phyloP scores from a whole-genome alignment of 2,329 filamentous ascomycete genomes.

The Aspergillus costaricaensis region DNA sequence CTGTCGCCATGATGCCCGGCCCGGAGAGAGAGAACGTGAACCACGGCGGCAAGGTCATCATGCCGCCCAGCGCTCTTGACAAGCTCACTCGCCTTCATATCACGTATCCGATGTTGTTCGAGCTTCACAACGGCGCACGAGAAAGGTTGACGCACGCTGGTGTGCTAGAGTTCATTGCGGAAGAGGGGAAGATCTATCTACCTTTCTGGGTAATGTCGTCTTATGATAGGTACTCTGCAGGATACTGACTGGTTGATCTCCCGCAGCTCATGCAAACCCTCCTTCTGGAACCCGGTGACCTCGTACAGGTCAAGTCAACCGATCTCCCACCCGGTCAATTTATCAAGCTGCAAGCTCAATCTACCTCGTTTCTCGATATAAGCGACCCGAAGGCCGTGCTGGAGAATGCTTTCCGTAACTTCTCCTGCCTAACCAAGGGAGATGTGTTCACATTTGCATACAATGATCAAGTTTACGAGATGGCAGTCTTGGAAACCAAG shows the following conservation, averaged over 20 bases:
- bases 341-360: conserved; percentile 96
- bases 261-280: conserved; percentile 89
- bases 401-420: conserved; percentile 94
- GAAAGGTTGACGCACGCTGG: conserved; percentile 84
- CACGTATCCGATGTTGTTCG: conserved; percentile 95
- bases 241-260: conserved; percentile 8
- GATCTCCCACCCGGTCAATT: conserved; percentile 86
- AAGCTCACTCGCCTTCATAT: conserved; percentile 96
- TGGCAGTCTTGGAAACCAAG: conserved; percentile 91
- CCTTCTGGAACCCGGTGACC: conserved; percentile 83
- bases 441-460: conserved; percentile 96
- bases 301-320: conserved; percentile 93
- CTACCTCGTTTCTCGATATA: conserved; percentile 90
- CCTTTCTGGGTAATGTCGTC: conserved; percentile 78
- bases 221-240: neutral
- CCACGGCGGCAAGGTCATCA: conserved; percentile 95
- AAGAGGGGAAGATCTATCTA: conserved; percentile 94
- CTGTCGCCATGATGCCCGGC: conserved; percentile 89
- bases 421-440: conserved; percentile 87
- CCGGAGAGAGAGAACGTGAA: conserved; percentile 87
- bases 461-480: conserved; percentile 90
- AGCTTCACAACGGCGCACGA: conserved; percentile 85
- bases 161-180: conserved; percentile 95
- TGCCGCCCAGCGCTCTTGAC: conserved; percentile 93
- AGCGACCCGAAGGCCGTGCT: conserved; percentile 96